These are phyloP conservation scores for Diaporthe australafricana DNA, from an alignment of 2,329 filamentous ascomycete genomes.

Conservation along the genomic window DNA sequence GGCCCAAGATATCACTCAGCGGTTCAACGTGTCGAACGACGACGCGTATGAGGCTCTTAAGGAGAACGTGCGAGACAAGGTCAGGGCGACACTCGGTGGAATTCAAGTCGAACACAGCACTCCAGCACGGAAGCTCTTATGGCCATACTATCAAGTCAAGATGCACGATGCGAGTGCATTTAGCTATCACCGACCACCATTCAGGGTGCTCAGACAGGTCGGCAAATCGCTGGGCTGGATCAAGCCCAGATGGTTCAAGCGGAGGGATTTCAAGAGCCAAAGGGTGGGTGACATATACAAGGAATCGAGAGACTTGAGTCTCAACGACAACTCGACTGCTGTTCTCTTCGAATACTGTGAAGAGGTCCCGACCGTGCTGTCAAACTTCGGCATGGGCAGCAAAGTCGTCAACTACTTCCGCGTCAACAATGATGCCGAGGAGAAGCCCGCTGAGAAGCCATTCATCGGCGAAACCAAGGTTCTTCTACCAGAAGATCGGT, in stretches of 20 bases:
- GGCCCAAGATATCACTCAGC: constrained; percentile 78
- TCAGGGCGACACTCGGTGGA: constrained; percentile 90
- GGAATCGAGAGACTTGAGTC: constrained; percentile 82
- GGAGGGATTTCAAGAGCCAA: constrained; percentile 85
- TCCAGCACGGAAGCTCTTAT: constrained; percentile 90
- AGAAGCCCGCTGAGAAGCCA: constrained; percentile 79
- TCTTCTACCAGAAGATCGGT: constrained; percentile 92
- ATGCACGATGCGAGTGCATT: constrained; percentile 76
- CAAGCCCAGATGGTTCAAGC: constrained; percentile 79
- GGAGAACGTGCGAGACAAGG: constrained; percentile 96
- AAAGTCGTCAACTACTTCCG: constrained; percentile 97
- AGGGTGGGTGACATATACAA: constrained; percentile 82
- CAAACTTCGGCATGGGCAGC: constrained; percentile 97
- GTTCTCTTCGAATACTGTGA: constrained; percentile 96
- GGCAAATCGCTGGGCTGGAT: constrained; percentile 78
- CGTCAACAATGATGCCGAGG: constrained; percentile 78
- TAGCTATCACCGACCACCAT: constrained; percentile 85
- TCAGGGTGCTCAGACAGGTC: constrained; percentile 77
- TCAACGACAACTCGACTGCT: constrained; percentile 89
- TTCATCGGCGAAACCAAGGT: constrained; percentile 92
- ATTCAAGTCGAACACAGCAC: constrained; percentile 94
- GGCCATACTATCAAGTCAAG: constrained; percentile 95
- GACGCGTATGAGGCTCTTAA: constrained; percentile 95
- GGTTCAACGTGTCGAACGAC: constrained; percentile 97
- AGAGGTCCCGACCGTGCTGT: constrained; percentile 89